A percentile compares a stretch with the other conserved stretches of the same genome.
Conservation (phyloP, 78 protist genomes). For the Speleostelium caveatum region DNA sequence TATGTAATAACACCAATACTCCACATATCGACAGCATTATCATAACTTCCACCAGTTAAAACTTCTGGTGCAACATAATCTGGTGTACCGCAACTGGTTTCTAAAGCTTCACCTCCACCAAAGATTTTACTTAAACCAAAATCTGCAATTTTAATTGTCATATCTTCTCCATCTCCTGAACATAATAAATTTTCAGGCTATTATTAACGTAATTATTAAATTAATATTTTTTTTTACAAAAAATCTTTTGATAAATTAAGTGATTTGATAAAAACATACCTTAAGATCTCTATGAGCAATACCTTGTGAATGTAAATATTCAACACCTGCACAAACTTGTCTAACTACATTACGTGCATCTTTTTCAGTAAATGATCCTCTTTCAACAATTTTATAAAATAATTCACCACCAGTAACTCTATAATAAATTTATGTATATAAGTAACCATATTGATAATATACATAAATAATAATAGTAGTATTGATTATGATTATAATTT, state of each 20-base stretch:
- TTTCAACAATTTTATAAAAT: constrained; percentile 82
- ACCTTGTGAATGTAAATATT: constrained; percentile 84
- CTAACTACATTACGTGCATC: constrained; percentile 84
- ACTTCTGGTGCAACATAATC: constrained; percentile 89
- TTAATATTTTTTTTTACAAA: not conserved
- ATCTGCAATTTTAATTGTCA: constrained; percentile 84
- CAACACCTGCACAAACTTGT: constrained; percentile 84
- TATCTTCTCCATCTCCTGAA: constrained; percentile 78
- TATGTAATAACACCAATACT: constrained; percentile 85
- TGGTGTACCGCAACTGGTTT: constrained; percentile 88
- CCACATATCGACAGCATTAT: constrained; percentile 87
- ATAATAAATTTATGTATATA: not conserved
- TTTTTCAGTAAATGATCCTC: constrained; percentile 81
- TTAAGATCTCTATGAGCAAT: constrained; percentile 86
- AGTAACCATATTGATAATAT: not conserved
- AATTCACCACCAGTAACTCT: constrained; percentile 87
- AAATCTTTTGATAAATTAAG: too few species aligned
- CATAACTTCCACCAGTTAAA: constrained; percentile 76
- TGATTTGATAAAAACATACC: too few species aligned
- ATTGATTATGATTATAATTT: not conserved
- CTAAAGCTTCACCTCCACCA: constrained; percentile 78
- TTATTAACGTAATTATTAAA: not conserved
- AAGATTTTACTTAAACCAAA: constrained; percentile 84
- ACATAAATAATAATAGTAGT: not conserved
- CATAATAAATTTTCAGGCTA: constrained; percentile 83